phyloP scores from a whole-genome alignment of 441 rosid species.

The Pelargonium cotyledonis region DNA sequence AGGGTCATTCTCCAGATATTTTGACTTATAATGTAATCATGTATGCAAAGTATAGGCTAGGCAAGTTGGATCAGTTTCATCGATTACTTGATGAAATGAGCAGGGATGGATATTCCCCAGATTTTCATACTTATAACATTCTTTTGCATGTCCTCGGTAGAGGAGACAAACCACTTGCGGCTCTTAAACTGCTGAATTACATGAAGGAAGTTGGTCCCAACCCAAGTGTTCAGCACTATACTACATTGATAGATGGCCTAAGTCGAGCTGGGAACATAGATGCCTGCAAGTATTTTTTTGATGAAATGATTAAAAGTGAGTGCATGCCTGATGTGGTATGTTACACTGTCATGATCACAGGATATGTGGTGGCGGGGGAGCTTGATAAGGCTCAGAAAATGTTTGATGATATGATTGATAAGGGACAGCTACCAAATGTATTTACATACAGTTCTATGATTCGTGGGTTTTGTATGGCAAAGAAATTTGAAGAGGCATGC shows the following conservation, averaged over 20 bases:
- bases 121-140: constrained; percentile 74
- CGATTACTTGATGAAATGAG: constrained; percentile 79
- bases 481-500: constrained; percentile 64
- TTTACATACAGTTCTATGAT: constrained; percentile 83
- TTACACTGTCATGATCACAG: constrained; percentile 79
- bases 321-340: constrained; percentile 75
- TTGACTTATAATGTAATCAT: constrained; percentile 64
- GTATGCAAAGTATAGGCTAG: constrained; percentile 70
- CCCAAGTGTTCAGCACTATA: constrained; percentile 68
- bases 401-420: constrained; percentile 59
- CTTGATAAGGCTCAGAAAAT: constrained; percentile 61
- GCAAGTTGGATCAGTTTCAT: constrained; percentile 53
- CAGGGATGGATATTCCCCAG: constrained; percentile 57
- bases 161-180: constrained; percentile 71
- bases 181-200: constrained; percentile 62
- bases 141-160: constrained; percentile 75
- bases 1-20: constrained; percentile 53
- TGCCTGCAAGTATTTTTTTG: constrained; percentile 69
- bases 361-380: constrained; percentile 58
- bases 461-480: constrained; percentile 76
- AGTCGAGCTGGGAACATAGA: constrained; percentile 86
- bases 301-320: constrained; percentile 62
- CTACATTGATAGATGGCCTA: constrained; percentile 79
- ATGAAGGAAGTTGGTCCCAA: constrained; percentile 67
- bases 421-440: constrained; percentile 77